Evolutionary conservation across 148 eudicot genomes (phyloP), one percentile per base, ranked within the genome.

Genomic region (Silene conica): DNA sequence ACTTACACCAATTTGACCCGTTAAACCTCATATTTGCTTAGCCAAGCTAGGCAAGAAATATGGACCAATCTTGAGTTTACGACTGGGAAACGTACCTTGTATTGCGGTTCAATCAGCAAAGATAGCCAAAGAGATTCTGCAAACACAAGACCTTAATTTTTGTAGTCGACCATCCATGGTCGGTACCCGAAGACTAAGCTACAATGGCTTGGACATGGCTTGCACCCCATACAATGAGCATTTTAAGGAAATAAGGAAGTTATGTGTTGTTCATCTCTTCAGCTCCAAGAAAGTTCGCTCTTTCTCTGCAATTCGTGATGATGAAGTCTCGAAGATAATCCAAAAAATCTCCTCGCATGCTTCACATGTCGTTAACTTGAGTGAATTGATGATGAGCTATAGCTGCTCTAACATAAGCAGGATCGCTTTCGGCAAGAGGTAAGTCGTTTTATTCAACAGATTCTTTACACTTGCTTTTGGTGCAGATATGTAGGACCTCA

Each of bases 331-430:
- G 16, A 63, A 34, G n/a, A 10, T 63, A 14, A 26, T 63, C 41
- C 13, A 28, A 8, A 63, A 63, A 15, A 28, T 63, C 16, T 26
- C 43, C 15, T 26, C 19, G n/a, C 15, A 15, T 26, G 31, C 31
- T 7, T 63, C 43, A 13, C 19, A 63, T 3, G 31, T 63, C 15
- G 18, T 63, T 12, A 63, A 63, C 31, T 63, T 63, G 67, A 63
- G 67, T 63, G 67, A 63, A 11, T 14, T 63, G 45, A 25, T 63
- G 67, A 63, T 63, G 67, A 63, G 10, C 31, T 63, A 63, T 26
- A 34, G 43, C 6, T 9, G 67, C 67, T 63, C 67, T 12, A 63
- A 63, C 31, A 63, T 63, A 18, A 25, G 67, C 31, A 63, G 43
- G 19, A 26, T 63, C 19, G 67, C 67, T 15, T 63, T 63, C 26